A percentile compares a stretch with the other conserved stretches of the same genome.
phyloP scores from a whole-genome alignment of 2,329 filamentous ascomycete genomes.

The Trematosphaeria pertusa region DNA sequence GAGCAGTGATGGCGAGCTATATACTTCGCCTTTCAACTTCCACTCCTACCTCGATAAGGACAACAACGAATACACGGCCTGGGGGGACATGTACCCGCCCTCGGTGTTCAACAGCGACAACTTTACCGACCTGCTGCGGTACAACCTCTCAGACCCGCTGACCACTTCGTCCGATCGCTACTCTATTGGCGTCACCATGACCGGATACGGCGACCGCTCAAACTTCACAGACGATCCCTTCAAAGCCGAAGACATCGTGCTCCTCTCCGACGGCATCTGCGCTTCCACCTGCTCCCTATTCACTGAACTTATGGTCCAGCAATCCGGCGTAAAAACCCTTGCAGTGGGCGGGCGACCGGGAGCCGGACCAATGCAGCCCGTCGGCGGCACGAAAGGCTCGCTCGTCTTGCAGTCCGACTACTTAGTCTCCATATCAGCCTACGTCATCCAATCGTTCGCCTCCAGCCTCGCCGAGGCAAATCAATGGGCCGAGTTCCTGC shows the following conservation, averaged over 20 bases:
- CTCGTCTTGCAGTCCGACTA: conserved; percentile 38
- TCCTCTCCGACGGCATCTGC: conserved; percentile 55
- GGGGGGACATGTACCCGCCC: conserved; percentile 48
- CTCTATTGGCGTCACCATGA: conserved; percentile 36
- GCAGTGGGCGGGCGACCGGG: conserved; percentile 52
- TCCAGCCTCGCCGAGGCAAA: conserved; percentile 10
- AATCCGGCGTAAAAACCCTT: conserved; percentile 51
- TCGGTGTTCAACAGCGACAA: conserved; percentile 38
- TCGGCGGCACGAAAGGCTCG: conserved; percentile 55
- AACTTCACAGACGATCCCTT: conserved; percentile 45
- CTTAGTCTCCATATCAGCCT: conserved; percentile 26
- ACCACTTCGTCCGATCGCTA: conserved; percentile 38
- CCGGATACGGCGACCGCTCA: conserved; percentile 34
- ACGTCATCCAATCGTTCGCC: conserved; percentile 29
- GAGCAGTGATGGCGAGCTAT: conserved; percentile 28
- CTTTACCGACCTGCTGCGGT: conserved; percentile 49
- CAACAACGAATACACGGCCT: conserved; percentile 38
- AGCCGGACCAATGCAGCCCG: conserved; percentile 51
- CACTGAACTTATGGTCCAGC: conserved; percentile 54
- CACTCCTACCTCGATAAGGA: conserved; percentile 35
- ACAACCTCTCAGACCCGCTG: conserved; percentile 47
- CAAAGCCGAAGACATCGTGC: conserved; percentile 46
- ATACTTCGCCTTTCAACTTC: conserved; percentile 45
- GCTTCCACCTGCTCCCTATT: conserved; percentile 56
- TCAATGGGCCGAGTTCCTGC: conserved; percentile 33